Evolutionary conservation across 257 asterid species (phyloP), one percentile per base, ranked within the genome.

Genomic region (Cinchona pubescens): DNA sequence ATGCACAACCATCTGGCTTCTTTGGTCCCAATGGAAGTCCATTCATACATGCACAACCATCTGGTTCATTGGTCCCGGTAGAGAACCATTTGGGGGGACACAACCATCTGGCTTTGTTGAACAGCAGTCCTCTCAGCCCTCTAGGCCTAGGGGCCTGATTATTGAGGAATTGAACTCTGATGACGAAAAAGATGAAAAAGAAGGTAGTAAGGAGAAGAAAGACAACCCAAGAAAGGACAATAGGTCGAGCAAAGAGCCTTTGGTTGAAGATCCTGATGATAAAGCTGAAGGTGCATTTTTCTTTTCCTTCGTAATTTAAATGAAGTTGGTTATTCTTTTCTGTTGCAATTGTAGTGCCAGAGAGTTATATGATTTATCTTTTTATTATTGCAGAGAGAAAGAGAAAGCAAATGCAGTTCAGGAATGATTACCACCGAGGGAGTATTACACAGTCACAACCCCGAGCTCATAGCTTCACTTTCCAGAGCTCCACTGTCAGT

Each of bases 111-210:
- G 89, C 71, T 85, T 86, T 79, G 75, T 80, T 64, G 89, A 78
- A 71, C 85, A 79, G 25, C 90, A 78, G 74, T 82, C 89, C 12
- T 49, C 89, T 69, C 95, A 70, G 78, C 81, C 80, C 60, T 80
- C 81, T 75, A 65, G 46, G 58, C 79, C 91, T 5, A 90, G 87
- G 79, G 96, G 98, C 23, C 96, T 86, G n/a, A 79, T 91, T 59
- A 92, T 95, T 83, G 96, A 95, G 85, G 99, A 95, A 88, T 67
- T 95, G 89, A 76, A 78, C 83, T 91, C 98, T 80, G 98, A 91
- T 81, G 96, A 90, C 32, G 99, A 90, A 79, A 67, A 81, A 14
- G 90, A 83, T 63, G 95, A 78, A 73, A 82, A 78, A 59, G 89
- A 81, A 75, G 77, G 63, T 34, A 68, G 73, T 29, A 38, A 73